phyloP scores from a whole-genome alignment of 2,329 filamentous ascomycete genomes.

The Endothia cerciana region DNA sequence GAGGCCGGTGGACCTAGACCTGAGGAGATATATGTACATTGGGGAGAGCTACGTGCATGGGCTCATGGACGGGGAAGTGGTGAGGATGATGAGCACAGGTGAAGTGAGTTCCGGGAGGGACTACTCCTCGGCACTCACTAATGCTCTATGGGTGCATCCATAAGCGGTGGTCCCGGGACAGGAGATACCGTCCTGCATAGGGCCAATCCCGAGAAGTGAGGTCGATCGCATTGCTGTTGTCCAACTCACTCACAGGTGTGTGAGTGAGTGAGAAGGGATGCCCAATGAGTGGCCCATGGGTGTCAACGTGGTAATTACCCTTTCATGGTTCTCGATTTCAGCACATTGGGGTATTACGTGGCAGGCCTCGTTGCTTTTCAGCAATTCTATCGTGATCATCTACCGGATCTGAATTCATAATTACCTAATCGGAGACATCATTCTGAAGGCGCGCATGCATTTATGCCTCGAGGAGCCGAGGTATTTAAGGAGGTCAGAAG shows the following conservation, averaged over 20 bases:
- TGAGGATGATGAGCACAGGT: constrained; percentile 2
- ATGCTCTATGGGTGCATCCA: not conserved
- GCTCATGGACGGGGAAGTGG: not conserved
- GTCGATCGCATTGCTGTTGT: not conserved
- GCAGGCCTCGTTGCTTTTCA: not conserved
- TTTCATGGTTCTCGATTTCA: not conserved
- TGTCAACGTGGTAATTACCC: not conserved
- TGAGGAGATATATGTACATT: not conserved
- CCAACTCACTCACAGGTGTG: not conserved
- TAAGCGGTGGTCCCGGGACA: not conserved
- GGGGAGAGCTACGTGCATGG: not conserved
- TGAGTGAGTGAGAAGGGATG: not conserved
- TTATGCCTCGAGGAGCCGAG: not conserved
- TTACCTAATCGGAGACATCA: not conserved
- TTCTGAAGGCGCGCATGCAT: no score
- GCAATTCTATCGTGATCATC: not conserved
- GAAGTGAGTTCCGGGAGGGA: not conserved
- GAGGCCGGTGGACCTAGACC: not conserved
- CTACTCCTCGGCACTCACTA: not conserved
- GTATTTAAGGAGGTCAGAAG: not conserved
- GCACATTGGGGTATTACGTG: not conserved
- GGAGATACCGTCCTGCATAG: not conserved
- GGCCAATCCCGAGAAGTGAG: not conserved
- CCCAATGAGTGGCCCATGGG: not conserved
- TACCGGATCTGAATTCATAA: not conserved